A percentile compares a stretch with the other conserved stretches of the same genome.
phyloP scores from a whole-genome alignment of 2,329 filamentous ascomycete species.

The Periconia macrospinosa region DNA sequence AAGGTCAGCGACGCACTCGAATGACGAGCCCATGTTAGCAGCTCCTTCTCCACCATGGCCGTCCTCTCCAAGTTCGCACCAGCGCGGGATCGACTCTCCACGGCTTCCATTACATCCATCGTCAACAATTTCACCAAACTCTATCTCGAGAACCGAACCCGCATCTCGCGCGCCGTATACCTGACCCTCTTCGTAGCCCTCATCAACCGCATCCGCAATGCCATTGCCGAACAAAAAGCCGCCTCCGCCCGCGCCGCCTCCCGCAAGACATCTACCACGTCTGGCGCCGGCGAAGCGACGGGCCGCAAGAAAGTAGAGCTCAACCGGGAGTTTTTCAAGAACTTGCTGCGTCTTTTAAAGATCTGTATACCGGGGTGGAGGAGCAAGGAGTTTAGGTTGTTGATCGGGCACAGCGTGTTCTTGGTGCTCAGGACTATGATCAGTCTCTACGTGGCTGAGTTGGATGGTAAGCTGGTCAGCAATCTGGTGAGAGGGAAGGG shows the following conservation, averaged over 20 bases:
- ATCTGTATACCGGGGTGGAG: conserved; percentile 91
- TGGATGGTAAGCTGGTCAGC: conserved; percentile 93
- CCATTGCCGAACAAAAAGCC: conserved; percentile 89
- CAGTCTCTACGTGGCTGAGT: conserved; percentile 91
- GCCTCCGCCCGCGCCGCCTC: conserved; percentile 67
- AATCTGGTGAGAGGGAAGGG: conserved; percentile 88
- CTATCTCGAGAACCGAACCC: conserved; percentile 44
- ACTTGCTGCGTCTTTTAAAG: conserved; percentile 73
- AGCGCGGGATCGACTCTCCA: conserved; percentile 30
- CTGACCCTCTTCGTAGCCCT: conserved; percentile 46
- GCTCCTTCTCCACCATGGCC: conserved; percentile 31
- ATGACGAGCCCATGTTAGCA: conserved; percentile 26
- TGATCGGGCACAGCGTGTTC: conserved; percentile 92
- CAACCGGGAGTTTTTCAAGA: conserved; percentile 83
- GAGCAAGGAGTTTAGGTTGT: conserved; percentile 82
- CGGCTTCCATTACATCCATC: conserved; percentile 37
- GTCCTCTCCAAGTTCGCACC: conserved; percentile 45
- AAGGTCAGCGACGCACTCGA: not conserved
- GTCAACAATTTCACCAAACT: conserved; percentile 41
- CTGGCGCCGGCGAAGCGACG: conserved; percentile 39
- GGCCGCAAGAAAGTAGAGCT: conserved; percentile 81
- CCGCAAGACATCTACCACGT: conserved; percentile 49
- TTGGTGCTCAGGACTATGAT: conserved; percentile 87
- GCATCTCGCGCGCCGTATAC: conserved; percentile 47
- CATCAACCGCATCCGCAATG: conserved; percentile 81